Conservation (phyloP, 225 moss, liverwort and hornwort species). For the Pseudoscleropodium purum region DNA sequence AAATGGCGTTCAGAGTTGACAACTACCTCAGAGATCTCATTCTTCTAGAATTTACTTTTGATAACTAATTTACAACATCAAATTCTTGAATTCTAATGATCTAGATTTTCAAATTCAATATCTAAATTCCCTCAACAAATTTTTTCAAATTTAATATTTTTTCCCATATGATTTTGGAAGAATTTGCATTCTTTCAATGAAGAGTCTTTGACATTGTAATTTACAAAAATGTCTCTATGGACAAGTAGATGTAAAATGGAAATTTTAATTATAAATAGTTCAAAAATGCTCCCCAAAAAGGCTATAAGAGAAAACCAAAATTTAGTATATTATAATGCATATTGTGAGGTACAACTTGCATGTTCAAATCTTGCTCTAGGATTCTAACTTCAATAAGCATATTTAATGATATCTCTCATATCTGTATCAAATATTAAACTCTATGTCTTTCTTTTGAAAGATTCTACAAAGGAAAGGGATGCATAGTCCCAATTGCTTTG, state of each 20-base stretch:
- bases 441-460: background rate
- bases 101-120: background rate
- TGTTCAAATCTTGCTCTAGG: too few species aligned
- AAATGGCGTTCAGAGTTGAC: too few species aligned
- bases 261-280: background rate
- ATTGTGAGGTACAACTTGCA: background rate
- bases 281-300: background rate
- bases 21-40: background rate
- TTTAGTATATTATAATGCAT: background rate
- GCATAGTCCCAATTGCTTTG: background rate
- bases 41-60: too few species aligned
- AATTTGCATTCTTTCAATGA: background rate
- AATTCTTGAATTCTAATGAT: background rate
- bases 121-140: background rate
- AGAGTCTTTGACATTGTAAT: too few species aligned
- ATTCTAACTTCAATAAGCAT: background rate
- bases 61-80: background rate
- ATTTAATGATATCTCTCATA: background rate
- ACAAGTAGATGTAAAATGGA: background rate
- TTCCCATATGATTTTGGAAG: background rate
- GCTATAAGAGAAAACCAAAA: background rate
- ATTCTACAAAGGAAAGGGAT: background rate
- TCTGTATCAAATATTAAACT: background rate
- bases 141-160: background rate
- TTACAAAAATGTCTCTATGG: background rate